Evolutionary conservation across 2,329 filamentous ascomycete species (phyloP), one percentile per base, ranked within the genome.

Genomic region (Cadophora malorum): DNA sequence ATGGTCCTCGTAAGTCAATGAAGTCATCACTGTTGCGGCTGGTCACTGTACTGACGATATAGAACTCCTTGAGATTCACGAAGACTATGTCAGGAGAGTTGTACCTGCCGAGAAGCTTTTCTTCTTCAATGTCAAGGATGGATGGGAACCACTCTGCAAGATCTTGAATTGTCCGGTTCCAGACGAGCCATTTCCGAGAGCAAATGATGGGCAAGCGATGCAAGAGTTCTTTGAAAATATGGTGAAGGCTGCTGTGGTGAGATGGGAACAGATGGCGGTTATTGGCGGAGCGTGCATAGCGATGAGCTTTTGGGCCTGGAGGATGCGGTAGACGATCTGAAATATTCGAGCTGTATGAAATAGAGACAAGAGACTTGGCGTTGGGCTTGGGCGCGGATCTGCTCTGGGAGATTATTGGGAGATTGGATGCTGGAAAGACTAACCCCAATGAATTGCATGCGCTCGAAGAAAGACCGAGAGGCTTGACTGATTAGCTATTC

Each of bases 111-210:
- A 65, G 16, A 53, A 59, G 16, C 63, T 73, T 5, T 62, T 65
- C 62, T 70, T 70, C 52, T 67, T 70, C 49, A 65, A 60, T 25
- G 67, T 72, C 45, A 67, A 72, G 53, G 71, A 71, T 16, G 78
- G 78, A 0, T 80, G 79, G 79, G 76, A 64, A 23, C 77, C 78
- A 4, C 64, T 80, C 6, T 79, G 78, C 69, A 70, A 74, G 52
- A 77, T 78, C 25, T 70, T 80, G 45, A 70, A 68, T 66, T 74
- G 75, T 64, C 75, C 74, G 1, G 64, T 79, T 4, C 78, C 77
- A 6, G 70, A 76, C 28, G 74, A 74, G 64, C 76, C 74, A 19
- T 77, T 78, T 47, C 77, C 78, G 9, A 63, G 66, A 9, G 74
- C 71, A 35, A 78, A 78, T 65, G 77, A 73, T 49, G 55, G 25